phyloP scores from a whole-genome alignment of 1,284 basidiomycete genomes.

The Rhodotorula sp. region DNA sequence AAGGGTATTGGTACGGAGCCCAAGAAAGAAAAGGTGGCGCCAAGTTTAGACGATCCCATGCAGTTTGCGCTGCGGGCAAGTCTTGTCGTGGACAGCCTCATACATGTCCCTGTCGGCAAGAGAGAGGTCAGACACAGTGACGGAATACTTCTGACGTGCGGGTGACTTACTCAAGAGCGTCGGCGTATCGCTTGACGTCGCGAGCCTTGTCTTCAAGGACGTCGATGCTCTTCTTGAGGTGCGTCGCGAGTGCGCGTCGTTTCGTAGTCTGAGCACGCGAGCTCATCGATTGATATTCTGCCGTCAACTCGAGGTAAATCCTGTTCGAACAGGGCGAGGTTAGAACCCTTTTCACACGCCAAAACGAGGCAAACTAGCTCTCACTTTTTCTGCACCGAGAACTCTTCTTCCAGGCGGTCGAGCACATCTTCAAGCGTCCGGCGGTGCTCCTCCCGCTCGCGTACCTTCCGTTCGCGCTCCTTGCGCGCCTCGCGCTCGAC shows the following conservation, averaged over 20 bases:
- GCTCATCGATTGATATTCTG: constrained; percentile 84
- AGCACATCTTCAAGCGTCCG: constrained; percentile 22
- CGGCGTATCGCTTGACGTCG: constrained; percentile 29
- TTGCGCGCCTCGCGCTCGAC: not conserved
- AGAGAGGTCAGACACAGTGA: not conserved
- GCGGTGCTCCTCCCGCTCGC: constrained; percentile 14
- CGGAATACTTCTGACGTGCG: not conserved
- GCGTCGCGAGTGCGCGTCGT: constrained; percentile 74
- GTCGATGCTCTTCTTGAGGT: constrained; percentile 83
- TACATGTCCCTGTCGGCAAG: constrained; percentile 1
- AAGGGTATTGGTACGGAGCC: no score
- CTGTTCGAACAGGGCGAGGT: constrained; percentile 51
- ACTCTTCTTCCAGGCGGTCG: constrained; percentile 29
- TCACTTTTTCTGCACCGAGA: constrained; percentile 54
- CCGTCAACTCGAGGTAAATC: constrained; percentile 79
- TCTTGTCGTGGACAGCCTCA: constrained; percentile 5
- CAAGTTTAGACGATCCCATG: constrained; percentile 2
- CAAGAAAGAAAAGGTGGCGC: no score
- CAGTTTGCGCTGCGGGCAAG: constrained; percentile 6
- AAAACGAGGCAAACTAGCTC: constrained; percentile 42
- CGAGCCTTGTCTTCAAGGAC: constrained; percentile 69
- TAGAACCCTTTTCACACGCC: not conserved
- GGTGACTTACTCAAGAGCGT: constrained; percentile 20
- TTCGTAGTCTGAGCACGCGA: constrained; percentile 68
- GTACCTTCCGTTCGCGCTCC: not conserved